Evolutionary conservation across 1,284 basidiomycete genomes (phyloP), one percentile per base, ranked within the genome.

Genomic region (Ustilago hordei): DNA sequence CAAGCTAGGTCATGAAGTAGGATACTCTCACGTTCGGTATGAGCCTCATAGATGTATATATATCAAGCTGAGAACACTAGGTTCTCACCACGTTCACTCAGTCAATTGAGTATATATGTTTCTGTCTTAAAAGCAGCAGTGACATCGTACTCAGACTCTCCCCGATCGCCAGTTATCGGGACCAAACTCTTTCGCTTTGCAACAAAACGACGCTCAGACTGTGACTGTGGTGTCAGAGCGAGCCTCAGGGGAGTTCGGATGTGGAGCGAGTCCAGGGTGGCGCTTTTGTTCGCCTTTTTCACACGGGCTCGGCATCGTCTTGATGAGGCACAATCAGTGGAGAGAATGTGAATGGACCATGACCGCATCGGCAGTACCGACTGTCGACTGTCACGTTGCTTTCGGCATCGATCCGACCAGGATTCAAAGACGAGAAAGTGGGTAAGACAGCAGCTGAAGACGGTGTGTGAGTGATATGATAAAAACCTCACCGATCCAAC

Each of bases 241-340:
- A 8, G 9, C 15, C 28, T 19, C 54, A 11, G 3, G 38, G 23
- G 54, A 39, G 34, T 38, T 55, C 54, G 54, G 54, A 55, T 55
- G 54, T 55, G 54, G 54, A 54, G 52, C 52, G 34, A 36, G 48
- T 50, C 48, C 48, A 12, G 48, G 23, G 48, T 50, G 11, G 31
- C 23, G 45, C 19, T 23, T 3, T 48, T 28, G 11, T 45, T 15
- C n/a, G 15, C 41, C 41, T 45, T 17, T 17, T 17, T 45, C 41
- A 45, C 41, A 45, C 41, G 36, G 36, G 3, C 41, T 45, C 8
- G n/a, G 9, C 41, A 45, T 17, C 41, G n/a, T 39, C 38, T 39
- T 17, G 38, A 17, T 39, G 38, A 39, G 15, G 38, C 38, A 28
- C 23, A 28, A 28, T 28, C 23, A 28, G 23, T 28, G 23, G 3